Base-by-base conservation (phyloP, 257 asterid genomes). In the Cordia subcordata region DNA sequence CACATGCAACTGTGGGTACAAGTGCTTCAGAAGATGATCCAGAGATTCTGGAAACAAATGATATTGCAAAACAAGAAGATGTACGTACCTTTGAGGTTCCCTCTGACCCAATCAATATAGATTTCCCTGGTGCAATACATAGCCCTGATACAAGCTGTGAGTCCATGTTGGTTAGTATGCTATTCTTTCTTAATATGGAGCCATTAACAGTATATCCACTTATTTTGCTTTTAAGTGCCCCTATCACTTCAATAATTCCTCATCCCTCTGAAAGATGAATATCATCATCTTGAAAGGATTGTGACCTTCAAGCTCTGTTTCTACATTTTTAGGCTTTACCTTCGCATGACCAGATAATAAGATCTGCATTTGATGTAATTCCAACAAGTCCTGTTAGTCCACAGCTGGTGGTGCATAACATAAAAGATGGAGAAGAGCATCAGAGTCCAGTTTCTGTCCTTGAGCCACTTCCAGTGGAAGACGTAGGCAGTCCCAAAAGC, bases 391-490 rank as follows among this genome's bases (percentile, higher is more conserved):
- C 59, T 46, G 67, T 57, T 66, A 73, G 67, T 45, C 58, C 72
- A 39, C 68, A 77, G 47, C 21, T 20, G 47, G 47, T 10, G 54
- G 75, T 57, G 22, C 69, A 75, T 52, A 62, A 58, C 64, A 62
- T 57, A 50, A 85, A 81, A 60, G 67, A 72, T 70, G 81, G 75
- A 76, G 90, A 74, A 69, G 94, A 82, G 68, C 83, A 80, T 68
- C 81, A 62, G 53, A 90, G 95, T 78, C 97, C 97, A 9, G 82
- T 83, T 57, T 90, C 97, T 49, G 96, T 90, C 12, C 82, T 90
- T 4, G 94, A 83, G 53, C 83, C 85, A 20, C 74, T 75, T 72
- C 83, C 70, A 68, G 33, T 58, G 39, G 95, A 84, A 44, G 84
- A 81, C 52, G 50, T 62, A 44, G 61, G 62, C 67, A 81, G 86